Evolutionary conservation across 345 rosid genomes (phyloP), one percentile per base, ranked within the genome.

Genomic region (Eucalyptus globulus): DNA sequence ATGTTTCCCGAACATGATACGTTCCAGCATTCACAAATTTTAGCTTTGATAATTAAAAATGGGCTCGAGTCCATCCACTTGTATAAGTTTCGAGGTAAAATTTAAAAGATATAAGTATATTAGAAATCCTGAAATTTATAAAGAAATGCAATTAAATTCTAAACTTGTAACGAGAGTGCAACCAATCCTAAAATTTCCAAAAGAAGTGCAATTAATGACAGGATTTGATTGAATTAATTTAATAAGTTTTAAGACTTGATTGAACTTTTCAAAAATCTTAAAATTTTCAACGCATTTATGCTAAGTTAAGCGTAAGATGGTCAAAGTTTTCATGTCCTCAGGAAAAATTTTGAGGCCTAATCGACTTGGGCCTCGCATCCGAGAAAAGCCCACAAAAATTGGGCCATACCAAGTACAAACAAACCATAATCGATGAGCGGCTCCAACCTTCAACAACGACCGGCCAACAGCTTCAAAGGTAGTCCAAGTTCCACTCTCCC

Each of bases 351-450:
- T 12, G 31, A 53, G 2, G 69, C 69, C 88, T 21, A 37, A 47
- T 31, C 0, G 11, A 31, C 14, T 37, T 0, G 49, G 69, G 88
- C 16, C 85, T 76, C 16, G 6, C 29, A 11, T 53, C 1, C 1
- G 2, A 10, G 45, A 53, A 76, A 76, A 21, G 83, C 83, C 83
- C 1, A 11, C 83, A 76, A 37, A 11, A 19, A 21, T 34, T 76
- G 83, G 83, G 47, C 5, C 47, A 3, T 37, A 37, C 83, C 83
- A 6, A 19, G 2, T 5, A 6, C 83, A 10, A 53, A 8, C 58
- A 53, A 21, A 76, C 85, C 3, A 40, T 1, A 76, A 76, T 1
- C 9, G 1, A 0, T 21, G 11, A 1, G 9, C 1, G 0, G 43
- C 47, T 76, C 47, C 83, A 11, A 21, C 3, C 5, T 37, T 37